A percentile compares a stretch with the other conserved stretches of the same genome.
These are phyloP conservation scores for Colletotrichum aenigma DNA, from an alignment of 2,329 filamentous ascomycete genomes.

Conservation along the genomic window DNA sequence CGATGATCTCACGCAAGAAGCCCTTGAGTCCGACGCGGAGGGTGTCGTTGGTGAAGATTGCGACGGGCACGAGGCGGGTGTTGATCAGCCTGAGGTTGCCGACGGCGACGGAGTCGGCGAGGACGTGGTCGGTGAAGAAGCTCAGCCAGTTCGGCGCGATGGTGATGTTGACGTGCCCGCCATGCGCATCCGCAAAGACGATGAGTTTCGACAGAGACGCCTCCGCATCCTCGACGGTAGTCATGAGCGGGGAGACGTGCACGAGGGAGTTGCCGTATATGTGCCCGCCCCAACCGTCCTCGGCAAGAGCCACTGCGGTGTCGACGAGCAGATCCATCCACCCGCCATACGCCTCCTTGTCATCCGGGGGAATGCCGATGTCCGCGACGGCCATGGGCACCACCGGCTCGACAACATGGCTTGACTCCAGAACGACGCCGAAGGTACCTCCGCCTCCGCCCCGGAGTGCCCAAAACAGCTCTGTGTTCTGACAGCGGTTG, in stretches of 20 bases:
- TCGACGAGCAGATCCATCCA: neutral
- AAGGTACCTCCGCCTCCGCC: neutral
- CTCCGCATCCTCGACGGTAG: neutral
- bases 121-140: neutral
- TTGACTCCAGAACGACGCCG: neutral
- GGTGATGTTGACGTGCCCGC: neutral
- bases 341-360: rapidly evolving
- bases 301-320: rapidly evolving
- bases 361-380: neutral
- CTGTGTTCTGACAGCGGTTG: neutral
- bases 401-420: neutral
- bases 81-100: neutral
- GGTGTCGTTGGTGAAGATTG: neutral
- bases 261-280: neutral
- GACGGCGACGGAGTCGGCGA: neutral
- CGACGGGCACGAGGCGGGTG: neutral
- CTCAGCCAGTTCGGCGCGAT: neutral
- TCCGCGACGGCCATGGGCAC: neutral
- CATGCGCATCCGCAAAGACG: neutral
- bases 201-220: neutral
- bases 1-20: neutral
- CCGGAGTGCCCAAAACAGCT: neutral
- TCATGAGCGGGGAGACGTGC: rapidly evolving
- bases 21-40: neutral
- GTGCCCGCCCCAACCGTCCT: neutral